Conservation (phyloP, 2,329 filamentous ascomycete species). For the Penicillium griseofulvum region DNA sequence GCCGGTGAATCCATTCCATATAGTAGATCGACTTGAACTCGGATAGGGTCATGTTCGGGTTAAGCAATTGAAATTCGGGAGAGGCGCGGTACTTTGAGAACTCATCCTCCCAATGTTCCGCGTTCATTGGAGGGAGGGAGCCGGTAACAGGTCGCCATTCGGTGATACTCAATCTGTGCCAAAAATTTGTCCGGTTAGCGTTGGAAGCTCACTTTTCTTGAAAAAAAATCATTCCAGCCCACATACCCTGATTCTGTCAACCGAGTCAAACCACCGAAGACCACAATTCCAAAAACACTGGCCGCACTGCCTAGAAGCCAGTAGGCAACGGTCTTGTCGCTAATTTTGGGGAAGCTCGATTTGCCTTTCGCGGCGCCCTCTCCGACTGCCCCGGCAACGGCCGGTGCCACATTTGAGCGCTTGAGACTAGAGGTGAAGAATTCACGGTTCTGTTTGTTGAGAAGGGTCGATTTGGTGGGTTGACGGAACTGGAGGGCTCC, state of each 20-base stretch:
- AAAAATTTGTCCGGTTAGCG: slow-evolving; percentile 11
- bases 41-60: slow-evolving; percentile 84
- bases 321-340: slow-evolving; percentile 75
- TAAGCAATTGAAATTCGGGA: slow-evolving; percentile 88
- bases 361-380: slow-evolving; percentile 29
- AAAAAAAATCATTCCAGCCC: not conserved
- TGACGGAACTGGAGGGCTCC: slow-evolving; percentile 28
- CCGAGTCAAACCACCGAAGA: slow-evolving; percentile 89
- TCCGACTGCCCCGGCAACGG: slow-evolving; percentile 20
- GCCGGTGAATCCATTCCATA: slow-evolving; percentile 96
- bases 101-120: slow-evolving; percentile 83
- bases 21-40: slow-evolving; percentile 99
- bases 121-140: slow-evolving; percentile 75
- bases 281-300: slow-evolving; percentile 94
- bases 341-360: slow-evolving; percentile 58
- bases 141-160: slow-evolving; percentile 98
- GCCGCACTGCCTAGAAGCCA: slow-evolving; percentile 90
- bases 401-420: slow-evolving; percentile 21
- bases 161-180: slow-evolving; percentile 81
- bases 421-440: slow-evolving; percentile 29
- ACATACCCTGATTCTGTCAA: slow-evolving; percentile 88
- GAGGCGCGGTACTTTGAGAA: slow-evolving; percentile 90
- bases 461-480: slow-evolving; percentile 23
- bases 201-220: not conserved
- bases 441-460: slow-evolving; percentile 26